Percentiles rank a stretch among this genome's conserved stretches.
Conservation (phyloP, 306 rosid species). For the Cicer yamashitae region DNA sequence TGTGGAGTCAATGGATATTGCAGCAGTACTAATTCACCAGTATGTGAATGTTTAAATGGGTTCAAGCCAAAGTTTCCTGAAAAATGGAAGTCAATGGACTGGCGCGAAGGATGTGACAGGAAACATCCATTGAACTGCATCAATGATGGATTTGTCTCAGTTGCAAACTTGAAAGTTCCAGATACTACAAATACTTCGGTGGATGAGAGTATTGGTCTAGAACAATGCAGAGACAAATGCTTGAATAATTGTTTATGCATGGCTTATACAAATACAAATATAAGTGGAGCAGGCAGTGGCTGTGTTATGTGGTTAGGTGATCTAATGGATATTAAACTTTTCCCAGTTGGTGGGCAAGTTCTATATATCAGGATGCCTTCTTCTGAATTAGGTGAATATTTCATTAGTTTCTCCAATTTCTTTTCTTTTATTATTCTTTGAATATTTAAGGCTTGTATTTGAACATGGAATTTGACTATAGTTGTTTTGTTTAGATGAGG, state of each 20-base stretch:
- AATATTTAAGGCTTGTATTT: background rate
- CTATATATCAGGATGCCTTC: conserved; percentile 17
- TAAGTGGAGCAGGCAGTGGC: conserved; percentile 44
- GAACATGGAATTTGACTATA: background rate
- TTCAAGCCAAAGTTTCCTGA: conserved; percentile 9
- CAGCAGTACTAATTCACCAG: conserved; percentile 5
- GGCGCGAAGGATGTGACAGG: conserved; percentile 37
- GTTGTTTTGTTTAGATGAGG: background rate
- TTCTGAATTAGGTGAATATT: conserved; percentile 36
- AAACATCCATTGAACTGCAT: background rate
- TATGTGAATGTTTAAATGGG: conserved; percentile 40
- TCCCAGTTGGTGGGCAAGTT: background rate
- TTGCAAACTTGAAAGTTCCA: conserved; percentile 33
- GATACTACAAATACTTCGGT: conserved; percentile 21
- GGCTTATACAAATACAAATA: conserved; percentile 45
- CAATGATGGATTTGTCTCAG: conserved; percentile 17
- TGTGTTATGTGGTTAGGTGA: conserved; percentile 45
- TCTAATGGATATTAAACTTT: conserved; percentile 11
- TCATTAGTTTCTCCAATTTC: background rate
- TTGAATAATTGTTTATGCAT: conserved; percentile 35
- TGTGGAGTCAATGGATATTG: conserved; percentile 44
- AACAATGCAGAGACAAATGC: conserved; percentile 30
- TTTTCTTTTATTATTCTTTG: background rate
- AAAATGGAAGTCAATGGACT: conserved; percentile 20
- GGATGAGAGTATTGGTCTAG: conserved; percentile 26